phyloP scores from a whole-genome alignment of 2,329 filamentous ascomycete genomes.

The Colletotrichum horii region DNA sequence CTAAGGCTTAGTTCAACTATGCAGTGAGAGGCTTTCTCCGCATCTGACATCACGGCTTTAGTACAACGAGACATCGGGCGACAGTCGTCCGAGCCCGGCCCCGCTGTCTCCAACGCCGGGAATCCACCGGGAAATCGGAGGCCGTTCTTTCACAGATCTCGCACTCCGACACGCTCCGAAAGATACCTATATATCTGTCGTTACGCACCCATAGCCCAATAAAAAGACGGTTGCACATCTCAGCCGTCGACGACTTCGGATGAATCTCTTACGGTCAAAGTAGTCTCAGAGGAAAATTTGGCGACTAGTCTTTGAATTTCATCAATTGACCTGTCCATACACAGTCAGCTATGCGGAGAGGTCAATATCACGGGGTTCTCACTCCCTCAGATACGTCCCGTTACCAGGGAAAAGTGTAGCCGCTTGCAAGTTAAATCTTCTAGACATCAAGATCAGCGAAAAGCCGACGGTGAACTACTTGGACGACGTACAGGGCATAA shows the following conservation, averaged over 20 bases:
- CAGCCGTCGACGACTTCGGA: neutral
- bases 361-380: neutral
- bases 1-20: neutral
- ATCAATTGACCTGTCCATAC: neutral
- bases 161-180: neutral
- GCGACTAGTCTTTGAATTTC: neutral
- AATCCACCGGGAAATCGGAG: conserved; percentile 21
- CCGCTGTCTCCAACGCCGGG: neutral
- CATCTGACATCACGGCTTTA: neutral
- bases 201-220: neutral
- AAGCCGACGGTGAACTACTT: neutral
- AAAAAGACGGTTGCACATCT: neutral
- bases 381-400: neutral
- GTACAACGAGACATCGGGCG: neutral
- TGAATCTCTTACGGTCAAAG: neutral
- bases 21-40: neutral
- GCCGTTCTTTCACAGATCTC: neutral
- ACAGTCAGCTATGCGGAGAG: neutral
- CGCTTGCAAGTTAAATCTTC: neutral
- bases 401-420: neutral
- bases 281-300: neutral
- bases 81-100: neutral
- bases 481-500: neutral
- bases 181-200: neutral
- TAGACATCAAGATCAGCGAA: neutral